Percentiles rank a stretch among this genome's conserved stretches.
Conservation (phyloP, 495 filamentous ascomycete genomes). For the Corynascus novoguineensis region DNA sequence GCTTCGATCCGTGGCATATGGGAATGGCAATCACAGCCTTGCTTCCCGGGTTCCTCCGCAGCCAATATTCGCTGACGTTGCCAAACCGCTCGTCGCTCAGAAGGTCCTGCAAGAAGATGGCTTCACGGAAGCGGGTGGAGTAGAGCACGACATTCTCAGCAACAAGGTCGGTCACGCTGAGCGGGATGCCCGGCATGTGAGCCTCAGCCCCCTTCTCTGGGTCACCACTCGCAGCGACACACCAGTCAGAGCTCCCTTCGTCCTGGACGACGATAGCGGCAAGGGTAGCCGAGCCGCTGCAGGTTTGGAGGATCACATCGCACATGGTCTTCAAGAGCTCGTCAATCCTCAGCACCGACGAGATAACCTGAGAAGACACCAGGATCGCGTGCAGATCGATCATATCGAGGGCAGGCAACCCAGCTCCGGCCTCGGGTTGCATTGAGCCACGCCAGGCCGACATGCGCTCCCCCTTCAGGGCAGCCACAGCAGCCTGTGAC, state of each 20-base stretch:
- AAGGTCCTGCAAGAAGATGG: constrained; percentile 76
- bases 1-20: constrained; percentile 69
- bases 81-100: constrained; percentile 82
- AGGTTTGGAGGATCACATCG: constrained; percentile 81
- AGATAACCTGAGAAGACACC: constrained; percentile 83
- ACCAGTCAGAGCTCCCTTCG: constrained; percentile 34
- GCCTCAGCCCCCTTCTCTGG: constrained; percentile 59
- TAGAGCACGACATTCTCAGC: constrained; percentile 77
- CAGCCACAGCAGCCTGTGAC: constrained; percentile 39
- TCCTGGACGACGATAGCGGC: constrained; percentile 60
- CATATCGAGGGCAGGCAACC: constrained; percentile 63
- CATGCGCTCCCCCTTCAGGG: constrained; percentile 58
- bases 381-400: constrained; percentile 84
- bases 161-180: constrained; percentile 57
- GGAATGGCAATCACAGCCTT: constrained; percentile 81
- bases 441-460: constrained; percentile 55
- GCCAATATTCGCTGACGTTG: constrained; percentile 67
- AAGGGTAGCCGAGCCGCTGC: constrained; percentile 69
- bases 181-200: constrained; percentile 57
- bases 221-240: constrained; percentile 70
- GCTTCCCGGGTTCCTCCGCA: constrained; percentile 60
- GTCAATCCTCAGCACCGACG: constrained; percentile 80
- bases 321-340: constrained; percentile 82
- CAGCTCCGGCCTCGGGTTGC: constrained; percentile 43
- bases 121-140: constrained; percentile 75